These are phyloP conservation scores for Ramularia endophylla DNA, from an alignment of 2,329 filamentous ascomycete genomes.

Conservation along the genomic window DNA sequence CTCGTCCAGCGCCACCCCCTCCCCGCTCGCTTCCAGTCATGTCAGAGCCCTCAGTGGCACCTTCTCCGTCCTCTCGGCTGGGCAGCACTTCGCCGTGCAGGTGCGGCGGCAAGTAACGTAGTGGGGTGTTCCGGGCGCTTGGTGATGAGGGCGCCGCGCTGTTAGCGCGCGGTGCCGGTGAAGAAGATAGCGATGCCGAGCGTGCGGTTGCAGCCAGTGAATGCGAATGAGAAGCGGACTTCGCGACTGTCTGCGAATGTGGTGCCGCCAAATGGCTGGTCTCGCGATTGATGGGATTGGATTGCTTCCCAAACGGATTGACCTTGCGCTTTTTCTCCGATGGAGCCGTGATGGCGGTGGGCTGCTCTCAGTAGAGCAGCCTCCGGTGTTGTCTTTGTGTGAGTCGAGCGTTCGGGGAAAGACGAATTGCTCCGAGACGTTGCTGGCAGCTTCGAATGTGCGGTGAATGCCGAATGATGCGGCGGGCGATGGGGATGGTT, in stretches of 20 bases:
- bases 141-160: constrained; percentile 11
- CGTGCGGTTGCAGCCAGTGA: constrained; percentile 14
- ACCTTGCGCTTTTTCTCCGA: constrained; percentile 43
- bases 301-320: constrained; percentile 24
- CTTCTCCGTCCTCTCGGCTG: constrained; percentile 24
- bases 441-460: no score
- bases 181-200: constrained; percentile 20
- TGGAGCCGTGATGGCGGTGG: constrained; percentile 19
- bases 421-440: no score
- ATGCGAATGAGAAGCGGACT: no score
- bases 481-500: neutral
- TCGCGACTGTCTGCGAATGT: no score
- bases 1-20: constrained; percentile 15
- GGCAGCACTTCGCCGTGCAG: constrained; percentile 46
- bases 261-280: no score
- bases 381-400: neutral
- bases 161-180: constrained; percentile 17
- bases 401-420: no score
- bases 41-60: constrained; percentile 31
- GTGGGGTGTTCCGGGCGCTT: constrained; percentile 11
- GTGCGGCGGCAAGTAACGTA: constrained; percentile 51
- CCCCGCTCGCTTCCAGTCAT: constrained; percentile 36
- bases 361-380: constrained; percentile 11
- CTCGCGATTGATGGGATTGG: no score
- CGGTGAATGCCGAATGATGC: no score